Evolutionary conservation across 805 yeast species (phyloP).

Genomic region (Pichia cephalocereana): DNA sequence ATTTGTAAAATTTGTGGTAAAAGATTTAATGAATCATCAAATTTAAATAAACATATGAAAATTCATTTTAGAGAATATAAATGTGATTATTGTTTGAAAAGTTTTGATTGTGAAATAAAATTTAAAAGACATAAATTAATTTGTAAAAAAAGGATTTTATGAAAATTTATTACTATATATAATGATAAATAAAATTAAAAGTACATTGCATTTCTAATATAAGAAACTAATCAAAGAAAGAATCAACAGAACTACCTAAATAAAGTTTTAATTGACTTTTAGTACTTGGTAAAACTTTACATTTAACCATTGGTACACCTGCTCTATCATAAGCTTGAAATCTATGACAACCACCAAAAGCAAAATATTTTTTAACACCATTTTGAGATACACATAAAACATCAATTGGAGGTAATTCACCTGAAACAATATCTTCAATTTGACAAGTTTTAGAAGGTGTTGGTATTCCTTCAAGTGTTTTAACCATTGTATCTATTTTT

Average conservation of each 20-base stretch:
- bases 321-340: conserved; percentile 74
- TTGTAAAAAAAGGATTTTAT: conserved; percentile 55
- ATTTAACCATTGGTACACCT: conserved; percentile 45
- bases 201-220: conserved; percentile 25
- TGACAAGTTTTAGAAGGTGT: conserved; percentile 52
- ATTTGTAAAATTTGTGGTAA: conserved; percentile 74
- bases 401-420: conserved; percentile 77
- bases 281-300: conserved; percentile 70
- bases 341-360: conserved; percentile 87
- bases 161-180: too few relatives aligned
- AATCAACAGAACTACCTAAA: conserved; percentile 59
- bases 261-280: conserved; percentile 57
- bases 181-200: conserved; percentile 33
- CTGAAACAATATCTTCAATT: conserved; percentile 39
- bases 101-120: conserved; percentile 38
- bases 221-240: conserved; percentile 39
- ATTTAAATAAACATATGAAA: conserved; percentile 79
- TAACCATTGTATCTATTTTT: conserved; percentile 73
- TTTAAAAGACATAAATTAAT: conserved; percentile 30
- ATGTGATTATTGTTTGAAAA: conserved; percentile 44
- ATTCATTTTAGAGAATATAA: conserved; percentile 52
- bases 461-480: conserved; percentile 57
- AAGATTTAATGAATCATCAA: conserved; percentile 81
- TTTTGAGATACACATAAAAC: conserved; percentile 57
- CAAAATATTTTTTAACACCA: conserved; percentile 59